Evolutionary conservation across 148 eudicot genomes (phyloP), one percentile per base, ranked within the genome.

Genomic region (Oxyria digyna): DNA sequence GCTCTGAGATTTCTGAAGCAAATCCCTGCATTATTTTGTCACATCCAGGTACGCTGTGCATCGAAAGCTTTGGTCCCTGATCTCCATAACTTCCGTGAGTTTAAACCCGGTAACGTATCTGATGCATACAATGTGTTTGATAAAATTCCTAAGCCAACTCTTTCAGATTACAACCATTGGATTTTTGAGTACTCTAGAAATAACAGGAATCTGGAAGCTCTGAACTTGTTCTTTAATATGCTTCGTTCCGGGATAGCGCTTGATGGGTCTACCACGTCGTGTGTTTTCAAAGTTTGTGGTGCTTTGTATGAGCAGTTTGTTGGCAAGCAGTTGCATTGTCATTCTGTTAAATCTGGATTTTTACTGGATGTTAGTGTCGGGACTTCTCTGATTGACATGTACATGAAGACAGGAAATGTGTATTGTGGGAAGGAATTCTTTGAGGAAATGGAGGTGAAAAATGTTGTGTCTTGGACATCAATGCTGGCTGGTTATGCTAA

Each of bases 391-490:
- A 87, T 85, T 49, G 89, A 87, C 71, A 86, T 89, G 96, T 84
- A 93, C 74, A 83, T 88, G 84, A 93, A 93, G 79, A 81, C 78
- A 0, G 79, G 68, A 66, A 80, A 78, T 76, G 71, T 87, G 67
- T 68, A 33, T 67, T 84, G 78, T 33, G 96, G 88, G 37, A 63
- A 66, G 73, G 66, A 69, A 40, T 75, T 81, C 32, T 93, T 93
- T 73, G 78, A 76, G 62, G 94, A 82, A 70, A 87, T 89, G 84
- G 82, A 66, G 52, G 81, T 77, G 62, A 89, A 75, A 69, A 93
- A 93, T 87, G 96, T 89, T 18, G 91, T 93, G 69, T 76, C 98
- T 62, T 93, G 98, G 95, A 93, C 98, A 65, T 93, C 98, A 6
- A 73, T 89, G 82, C 83, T 93, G 26, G 70, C 85, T 0, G 98